Evolutionary conservation across 2,329 filamentous ascomycete genomes (phyloP), one percentile per base, ranked within the genome.

Genomic region (Sphaerulina vaccinii): DNA sequence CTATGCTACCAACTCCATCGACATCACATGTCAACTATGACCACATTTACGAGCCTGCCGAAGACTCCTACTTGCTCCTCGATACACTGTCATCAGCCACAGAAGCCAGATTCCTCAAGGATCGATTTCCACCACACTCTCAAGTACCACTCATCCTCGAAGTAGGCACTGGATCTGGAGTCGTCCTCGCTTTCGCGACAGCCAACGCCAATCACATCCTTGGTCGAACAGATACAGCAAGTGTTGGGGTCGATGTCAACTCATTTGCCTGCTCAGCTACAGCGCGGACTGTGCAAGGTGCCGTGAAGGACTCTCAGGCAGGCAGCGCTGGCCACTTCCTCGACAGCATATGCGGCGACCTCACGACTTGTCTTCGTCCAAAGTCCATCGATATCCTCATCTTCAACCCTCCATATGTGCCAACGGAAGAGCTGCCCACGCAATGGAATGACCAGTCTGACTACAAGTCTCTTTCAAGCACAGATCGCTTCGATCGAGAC

Each of bases 401-500:
- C 22, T 99, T 97, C 78, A 99, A 99, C 68, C 93, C 93, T 47
- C 93, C 93, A 0, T 99, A 99, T 68, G 93, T 99, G 11, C 93
- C 93, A 1, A 95, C 91, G 2, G 79, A 85, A 21, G 81, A 84
- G 35, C 73, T 95, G 53, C 91, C 92, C 1, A 37, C 57, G 7
- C 45, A 45, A 35, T 41, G 41, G 35, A 35, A 47, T 16, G 41
- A 38, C 38, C 37, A 51, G 24, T 37, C 19, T 5, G 49, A 42
- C 33, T 23, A 43, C 29, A 33, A 32, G 43, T 51, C 35, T 8
- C 55, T 23, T 50, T 52, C 19, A 42, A 50, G 8, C 38, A 46
- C 45, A 2, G 61, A 57, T 10, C 61, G 65, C 8, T 96, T 90
- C 61, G 88, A 91, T 50, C 81, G 84, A 51, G 90, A 96, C 65